Conservation (phyloP, 495 filamentous ascomycete species). For the Neurospora sp. region DNA sequence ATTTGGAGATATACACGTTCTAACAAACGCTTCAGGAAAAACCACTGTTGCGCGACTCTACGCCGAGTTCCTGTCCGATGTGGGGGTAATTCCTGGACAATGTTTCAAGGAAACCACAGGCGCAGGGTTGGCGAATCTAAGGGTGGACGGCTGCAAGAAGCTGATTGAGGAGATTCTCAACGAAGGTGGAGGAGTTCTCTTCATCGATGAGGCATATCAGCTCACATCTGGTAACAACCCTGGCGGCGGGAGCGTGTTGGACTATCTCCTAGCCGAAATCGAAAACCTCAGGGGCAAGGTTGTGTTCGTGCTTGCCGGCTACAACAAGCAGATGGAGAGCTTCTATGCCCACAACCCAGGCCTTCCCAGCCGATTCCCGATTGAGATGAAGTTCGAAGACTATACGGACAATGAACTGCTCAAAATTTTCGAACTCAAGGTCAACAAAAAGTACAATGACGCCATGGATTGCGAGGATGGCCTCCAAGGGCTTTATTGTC, state of each 20-base stretch:
- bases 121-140: slow-evolving; percentile 52
- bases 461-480: slow-evolving; percentile 54
- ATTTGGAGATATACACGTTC: not conserved
- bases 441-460: slow-evolving; percentile 33
- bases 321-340: slow-evolving; percentile 66
- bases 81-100: slow-evolving; percentile 46
- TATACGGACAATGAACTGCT: slow-evolving; percentile 58
- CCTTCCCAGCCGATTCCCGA: slow-evolving; percentile 60
- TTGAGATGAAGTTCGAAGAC: slow-evolving; percentile 55
- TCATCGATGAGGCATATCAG: slow-evolving; percentile 75
- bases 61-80: slow-evolving; percentile 52
- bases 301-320: slow-evolving; percentile 69
- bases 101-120: slow-evolving; percentile 60
- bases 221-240: slow-evolving; percentile 44
- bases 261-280: slow-evolving; percentile 65
- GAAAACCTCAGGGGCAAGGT: slow-evolving; percentile 68
- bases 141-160: slow-evolving; percentile 47
- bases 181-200: slow-evolving; percentile 56
- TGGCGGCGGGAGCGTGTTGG: slow-evolving; percentile 53
- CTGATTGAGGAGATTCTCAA: slow-evolving; percentile 46
- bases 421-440: slow-evolving; percentile 44
- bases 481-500: slow-evolving; percentile 49
- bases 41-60: slow-evolving; percentile 76
- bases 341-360: slow-evolving; percentile 75
- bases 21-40: slow-evolving; percentile 43